A percentile compares a stretch with the other conserved stretches of the same genome.
Evolutionary conservation across 352 stramenopile species (phyloP).

Genomic region (Phytophthora uliginosa): DNA sequence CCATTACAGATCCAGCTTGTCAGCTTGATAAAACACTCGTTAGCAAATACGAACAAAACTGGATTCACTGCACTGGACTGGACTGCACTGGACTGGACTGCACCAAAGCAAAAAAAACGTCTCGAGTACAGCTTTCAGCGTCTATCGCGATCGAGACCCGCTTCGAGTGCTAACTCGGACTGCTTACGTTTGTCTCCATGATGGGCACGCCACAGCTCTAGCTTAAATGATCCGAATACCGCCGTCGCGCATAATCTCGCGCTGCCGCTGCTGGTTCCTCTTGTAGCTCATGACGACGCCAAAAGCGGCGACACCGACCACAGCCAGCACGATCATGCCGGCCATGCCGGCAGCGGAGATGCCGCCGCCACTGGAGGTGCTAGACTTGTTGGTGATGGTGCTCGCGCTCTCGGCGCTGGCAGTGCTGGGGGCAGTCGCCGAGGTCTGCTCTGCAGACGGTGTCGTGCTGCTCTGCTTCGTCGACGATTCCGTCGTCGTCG

Average conservation of each 20-base stretch:
- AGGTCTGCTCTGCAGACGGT: conserved; percentile 12
- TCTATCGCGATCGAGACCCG: conserved; percentile 21
- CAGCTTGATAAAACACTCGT: background rate
- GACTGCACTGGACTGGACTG: conserved; percentile 32
- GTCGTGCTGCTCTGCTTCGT: conserved; percentile 18
- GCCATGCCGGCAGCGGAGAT: conserved; percentile 71
- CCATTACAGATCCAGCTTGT: background rate
- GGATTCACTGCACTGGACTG: conserved; percentile 37
- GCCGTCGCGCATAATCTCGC: conserved; percentile 81
- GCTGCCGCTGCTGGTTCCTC: conserved; percentile 82
- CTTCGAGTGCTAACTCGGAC: conserved; percentile 15
- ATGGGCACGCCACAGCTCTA: conserved; percentile 15
- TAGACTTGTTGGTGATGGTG: conserved; percentile 59
- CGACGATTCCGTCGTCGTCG: conserved; percentile 26
- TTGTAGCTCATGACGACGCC: conserved; percentile 78
- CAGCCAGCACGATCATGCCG: conserved; percentile 65
- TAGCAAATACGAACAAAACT: conserved; percentile 32
- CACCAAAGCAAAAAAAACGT: conserved; percentile 5
- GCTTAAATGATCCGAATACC: conserved; percentile 51
- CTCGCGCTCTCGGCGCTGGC: conserved; percentile 14
- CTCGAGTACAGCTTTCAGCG: conserved; percentile 14
- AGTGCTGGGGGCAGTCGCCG: conserved; percentile 8
- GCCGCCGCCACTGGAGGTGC: conserved; percentile 19
- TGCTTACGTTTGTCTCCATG: conserved; percentile 20
- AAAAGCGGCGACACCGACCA: conserved; percentile 58